Evolutionary conservation across 805 yeast species (phyloP), one percentile per base, ranked within the genome.

Genomic region (Candida pseudofarinosa): DNA sequence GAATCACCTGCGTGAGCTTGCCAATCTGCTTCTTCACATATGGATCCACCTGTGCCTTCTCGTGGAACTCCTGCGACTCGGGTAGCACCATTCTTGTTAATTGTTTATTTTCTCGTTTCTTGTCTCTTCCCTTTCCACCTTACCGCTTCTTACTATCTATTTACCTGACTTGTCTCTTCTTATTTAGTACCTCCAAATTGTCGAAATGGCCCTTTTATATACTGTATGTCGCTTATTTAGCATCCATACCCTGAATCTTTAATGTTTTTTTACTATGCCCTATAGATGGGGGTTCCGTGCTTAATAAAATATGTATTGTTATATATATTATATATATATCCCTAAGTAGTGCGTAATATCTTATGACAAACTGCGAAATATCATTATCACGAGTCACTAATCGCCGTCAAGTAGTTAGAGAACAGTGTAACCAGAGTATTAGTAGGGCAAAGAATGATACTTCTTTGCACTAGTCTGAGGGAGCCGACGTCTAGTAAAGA

Each of bases 401-500:
- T 23, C 28, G 28, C 28, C 6, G n/a, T 2, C 15, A 19, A 19
- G n/a, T 10, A 19, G 5, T 19, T 19, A 12, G 18, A 31, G 6
- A 17, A 31, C 12, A 7, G n/a, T n/a, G n/a, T n/a, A n/a, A n/a
- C 19, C 36, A n/a, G 19, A 16, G 28, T 23, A 41, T 55, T 54
- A 18, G 45, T 57, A 2, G 95, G 95, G 20, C 78, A 64, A 31
- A 86, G 58, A 52, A 86, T 73, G 7, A 87, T 52, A 6, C 89
- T 83, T 46, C 95, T 70, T 57, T 88, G 95, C 3, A 80, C 63
- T 39, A 75, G 77, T 41, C 82, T 62, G 3, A 81, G 46, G 3
- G 71, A 59, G 0, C 81, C 80, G 4, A 68, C 69, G 1, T 68
- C 62, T 5, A 73, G 54, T 46, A 77, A 81, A 0, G 81, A 76